Evolutionary conservation across 2,329 filamentous ascomycete genomes (phyloP).

Genomic region (Passalora sequoiae): DNA sequence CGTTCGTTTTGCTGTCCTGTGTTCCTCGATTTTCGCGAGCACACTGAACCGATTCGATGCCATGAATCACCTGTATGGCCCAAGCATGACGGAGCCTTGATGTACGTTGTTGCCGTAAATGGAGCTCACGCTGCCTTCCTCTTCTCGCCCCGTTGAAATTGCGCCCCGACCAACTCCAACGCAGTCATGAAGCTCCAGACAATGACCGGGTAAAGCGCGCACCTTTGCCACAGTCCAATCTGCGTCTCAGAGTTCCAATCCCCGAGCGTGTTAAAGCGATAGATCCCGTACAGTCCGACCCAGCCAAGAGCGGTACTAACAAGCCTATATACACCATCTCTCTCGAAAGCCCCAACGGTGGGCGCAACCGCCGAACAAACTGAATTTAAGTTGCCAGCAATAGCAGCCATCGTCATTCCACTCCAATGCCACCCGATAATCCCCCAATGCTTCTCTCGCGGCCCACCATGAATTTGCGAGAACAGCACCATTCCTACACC

Average conservation of each 20-base stretch:
- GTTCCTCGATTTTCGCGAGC: no score
- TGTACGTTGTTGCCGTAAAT: no score
- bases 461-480: slow-evolving; percentile 17
- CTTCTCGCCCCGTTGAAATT: not conserved
- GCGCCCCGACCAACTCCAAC: slow-evolving; percentile 3
- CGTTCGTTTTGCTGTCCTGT: no score
- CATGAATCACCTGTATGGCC: no score
- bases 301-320: slow-evolving; percentile 13
- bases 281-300: slow-evolving; percentile 17
- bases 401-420: slow-evolving; percentile 10
- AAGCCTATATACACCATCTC: slow-evolving; percentile 10
- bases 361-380: slow-evolving; percentile 9
- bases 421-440: slow-evolving; percentile 24
- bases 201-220: slow-evolving; percentile 16
- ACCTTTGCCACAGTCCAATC: slow-evolving; percentile 22
- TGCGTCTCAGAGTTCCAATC: slow-evolving; percentile 21
- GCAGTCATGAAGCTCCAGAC: slow-evolving; percentile 15
- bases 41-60: no score
- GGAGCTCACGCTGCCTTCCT: not conserved
- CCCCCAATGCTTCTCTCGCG: slow-evolving; percentile 18
- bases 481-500: slow-evolving; percentile 18
- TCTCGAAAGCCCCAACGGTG: slow-evolving; percentile 11
- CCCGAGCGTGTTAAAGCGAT: slow-evolving; percentile 16
- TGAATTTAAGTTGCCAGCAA: slow-evolving; percentile 20
- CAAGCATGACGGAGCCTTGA: no score